Percentiles rank a stretch among this genome's conserved stretches.
phyloP scores from a whole-genome alignment of 345 rosid species.

The Eucalyptus sp. region DNA sequence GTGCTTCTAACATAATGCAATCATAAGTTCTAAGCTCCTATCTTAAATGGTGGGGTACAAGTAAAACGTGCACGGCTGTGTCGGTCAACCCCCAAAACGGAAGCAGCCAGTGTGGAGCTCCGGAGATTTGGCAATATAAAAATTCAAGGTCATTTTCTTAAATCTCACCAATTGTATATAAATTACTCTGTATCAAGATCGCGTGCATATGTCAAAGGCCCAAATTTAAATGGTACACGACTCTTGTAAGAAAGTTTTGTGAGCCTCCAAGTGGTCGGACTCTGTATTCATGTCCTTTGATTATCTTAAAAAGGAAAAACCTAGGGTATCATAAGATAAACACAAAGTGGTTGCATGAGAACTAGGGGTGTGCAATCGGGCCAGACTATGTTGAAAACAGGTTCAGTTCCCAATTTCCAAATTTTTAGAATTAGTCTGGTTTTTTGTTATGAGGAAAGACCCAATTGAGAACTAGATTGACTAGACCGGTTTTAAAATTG shows the following conservation, averaged over 20 bases:
- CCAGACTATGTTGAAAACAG: no score
- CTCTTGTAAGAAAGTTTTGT: neutral
- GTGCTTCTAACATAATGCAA: neutral
- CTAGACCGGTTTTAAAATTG: no score
- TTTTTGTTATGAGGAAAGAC: no score
- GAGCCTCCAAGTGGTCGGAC: neutral
- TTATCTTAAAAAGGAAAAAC: neutral
- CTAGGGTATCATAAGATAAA: neutral
- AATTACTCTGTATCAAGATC: neutral
- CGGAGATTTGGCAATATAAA: neutral
- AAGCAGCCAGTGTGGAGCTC: neutral
- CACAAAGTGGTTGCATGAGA: neutral
- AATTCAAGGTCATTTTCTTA: neutral
- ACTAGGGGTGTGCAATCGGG: no score
- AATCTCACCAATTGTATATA: neutral
- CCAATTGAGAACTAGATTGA: no score
- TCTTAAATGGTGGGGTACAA: neutral
- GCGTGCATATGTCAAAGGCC: neutral
- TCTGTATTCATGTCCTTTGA: fast-evolving
- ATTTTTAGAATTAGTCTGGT: no score
- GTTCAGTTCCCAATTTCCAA: no score
- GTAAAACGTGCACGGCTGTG: neutral
- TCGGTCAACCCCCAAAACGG: neutral
- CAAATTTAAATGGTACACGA: neutral
- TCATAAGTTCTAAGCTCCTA: neutral